These are phyloP conservation scores for Dioscorea zingiberensis DNA, from an alignment of 106 monocot genomes.

Conservation along the genomic window DNA sequence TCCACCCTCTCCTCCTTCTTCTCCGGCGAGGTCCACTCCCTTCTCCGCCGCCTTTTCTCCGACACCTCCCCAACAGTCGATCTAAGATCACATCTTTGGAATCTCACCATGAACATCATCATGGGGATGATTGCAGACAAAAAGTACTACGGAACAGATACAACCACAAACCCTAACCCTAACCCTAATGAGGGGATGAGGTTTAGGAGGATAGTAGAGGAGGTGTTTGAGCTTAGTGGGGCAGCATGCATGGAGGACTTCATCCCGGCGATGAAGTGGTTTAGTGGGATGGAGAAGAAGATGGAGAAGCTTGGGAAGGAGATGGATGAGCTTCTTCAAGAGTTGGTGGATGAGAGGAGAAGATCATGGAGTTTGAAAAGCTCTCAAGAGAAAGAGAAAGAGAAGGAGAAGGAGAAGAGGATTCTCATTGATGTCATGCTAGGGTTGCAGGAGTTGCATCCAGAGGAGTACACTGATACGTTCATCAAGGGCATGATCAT, in stretches of 20 bases:
- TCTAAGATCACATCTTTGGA: background rate
- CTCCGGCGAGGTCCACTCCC: background rate
- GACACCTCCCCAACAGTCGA: background rate
- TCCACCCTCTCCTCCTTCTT: background rate
- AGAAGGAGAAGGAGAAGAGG: background rate
- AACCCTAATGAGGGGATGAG: background rate
- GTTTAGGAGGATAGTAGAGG: background rate
- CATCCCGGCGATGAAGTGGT: background rate
- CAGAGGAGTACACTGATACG: background rate
- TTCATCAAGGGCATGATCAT: slow-evolving; percentile 11
- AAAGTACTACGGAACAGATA: background rate
- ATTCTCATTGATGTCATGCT: slow-evolving; percentile 9
- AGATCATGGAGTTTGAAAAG: background rate
- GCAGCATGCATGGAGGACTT: background rate
- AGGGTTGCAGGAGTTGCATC: slow-evolving; percentile 5
- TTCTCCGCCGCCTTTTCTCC: slow-evolving; percentile 3
- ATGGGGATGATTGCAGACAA: background rate
- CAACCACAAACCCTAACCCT: background rate
- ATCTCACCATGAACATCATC: background rate
- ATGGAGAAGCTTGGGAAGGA: background rate
- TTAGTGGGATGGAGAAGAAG: background rate
- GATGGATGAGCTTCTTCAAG: background rate
- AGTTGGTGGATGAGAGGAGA: background rate
- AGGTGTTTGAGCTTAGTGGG: background rate
- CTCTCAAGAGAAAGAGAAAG: background rate